A percentile compares a stretch with the other conserved stretches of the same genome.
phyloP scores from a whole-genome alignment of 192 early-diverging fungal genomes.

The Pilobolus umbonatus region DNA sequence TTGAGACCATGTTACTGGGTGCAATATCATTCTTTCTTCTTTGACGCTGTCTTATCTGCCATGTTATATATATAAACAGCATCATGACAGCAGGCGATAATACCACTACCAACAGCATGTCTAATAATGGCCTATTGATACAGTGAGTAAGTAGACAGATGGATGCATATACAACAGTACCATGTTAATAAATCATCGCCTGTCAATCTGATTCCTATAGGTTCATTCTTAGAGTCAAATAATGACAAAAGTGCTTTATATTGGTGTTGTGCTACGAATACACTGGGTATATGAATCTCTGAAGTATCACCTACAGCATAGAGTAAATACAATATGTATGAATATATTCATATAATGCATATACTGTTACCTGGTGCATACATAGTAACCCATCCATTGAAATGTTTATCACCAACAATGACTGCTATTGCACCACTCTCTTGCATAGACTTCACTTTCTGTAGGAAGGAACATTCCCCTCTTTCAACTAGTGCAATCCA shows the following conservation, averaged over 20 bases:
- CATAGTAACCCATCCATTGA: conserved; percentile 84
- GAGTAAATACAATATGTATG: conserved; percentile 1
- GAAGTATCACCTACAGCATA: conserved; percentile 68
- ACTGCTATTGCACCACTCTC: conserved; percentile 77
- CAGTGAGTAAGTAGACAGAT: not conserved
- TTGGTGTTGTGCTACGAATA: conserved; percentile 74
- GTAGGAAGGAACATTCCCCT: conserved; percentile 86
- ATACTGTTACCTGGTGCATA: conserved; percentile 53
- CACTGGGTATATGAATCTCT: conserved; percentile 83
- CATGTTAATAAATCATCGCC: conserved; percentile 45
- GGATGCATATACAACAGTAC: conserved; percentile 7
- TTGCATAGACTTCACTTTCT: conserved; percentile 92
- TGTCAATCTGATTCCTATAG: conserved; percentile 27
- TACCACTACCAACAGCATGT: conserved; percentile 78
- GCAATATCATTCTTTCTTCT: conserved; percentile 71
- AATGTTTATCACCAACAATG: conserved; percentile 79
- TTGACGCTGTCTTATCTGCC: conserved; percentile 69
- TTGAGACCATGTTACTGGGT: conserved; percentile 65
- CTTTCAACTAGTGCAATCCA: conserved; percentile 90
- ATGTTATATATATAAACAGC: conserved; percentile 67
- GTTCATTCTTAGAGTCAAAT: conserved; percentile 10
- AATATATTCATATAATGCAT: not conserved
- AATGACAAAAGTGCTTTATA: conserved; percentile 58
- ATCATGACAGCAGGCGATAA: conserved; percentile 79
- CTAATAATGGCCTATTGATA: conserved; percentile 59